phyloP scores from a whole-genome alignment of 306 rosid genomes.

The Cicer chorassanicum region DNA sequence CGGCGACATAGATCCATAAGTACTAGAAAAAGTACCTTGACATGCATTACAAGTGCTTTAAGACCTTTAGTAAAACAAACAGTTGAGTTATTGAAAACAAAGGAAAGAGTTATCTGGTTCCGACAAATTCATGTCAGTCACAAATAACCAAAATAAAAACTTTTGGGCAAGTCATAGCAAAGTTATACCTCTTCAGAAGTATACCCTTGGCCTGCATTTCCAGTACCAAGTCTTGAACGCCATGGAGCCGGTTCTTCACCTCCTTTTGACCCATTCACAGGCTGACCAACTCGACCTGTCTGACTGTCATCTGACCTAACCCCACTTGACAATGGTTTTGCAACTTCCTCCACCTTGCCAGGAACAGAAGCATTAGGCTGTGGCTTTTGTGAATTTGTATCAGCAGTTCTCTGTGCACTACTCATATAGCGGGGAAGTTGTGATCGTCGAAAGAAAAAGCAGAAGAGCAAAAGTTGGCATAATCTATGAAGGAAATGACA shows the following conservation, averaged over 20 bases:
- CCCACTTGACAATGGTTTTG: slow-evolving; percentile 61
- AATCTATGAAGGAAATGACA: slow-evolving; percentile 94
- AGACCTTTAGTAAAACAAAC: slow-evolving; percentile 28
- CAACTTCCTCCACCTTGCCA: slow-evolving; percentile 78
- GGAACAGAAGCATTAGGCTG: slow-evolving; percentile 65
- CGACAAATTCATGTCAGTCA: slow-evolving; percentile 28
- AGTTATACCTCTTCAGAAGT: slow-evolving; percentile 83
- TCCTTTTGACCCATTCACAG: slow-evolving; percentile 69
- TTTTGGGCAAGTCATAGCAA: slow-evolving; percentile 7
- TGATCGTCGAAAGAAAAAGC: slow-evolving; percentile 89
- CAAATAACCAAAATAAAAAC: slow-evolving; percentile 36
- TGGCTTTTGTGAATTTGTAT: slow-evolving; percentile 70
- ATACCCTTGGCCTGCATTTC: slow-evolving; percentile 98
- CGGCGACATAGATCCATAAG: slow-evolving; percentile 92
- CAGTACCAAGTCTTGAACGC: slow-evolving; percentile 81
- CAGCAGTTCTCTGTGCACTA: slow-evolving; percentile 63
- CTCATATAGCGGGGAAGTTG: slow-evolving; percentile 70
- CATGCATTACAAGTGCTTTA: slow-evolving; percentile 58
- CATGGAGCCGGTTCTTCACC: slow-evolving; percentile 76
- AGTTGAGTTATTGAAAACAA: slow-evolving; percentile 10
- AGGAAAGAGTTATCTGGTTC: slow-evolving; percentile 22
- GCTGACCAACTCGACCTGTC: slow-evolving; percentile 65
- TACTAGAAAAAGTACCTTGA: slow-evolving; percentile 82
- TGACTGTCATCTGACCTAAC: slow-evolving; percentile 77
- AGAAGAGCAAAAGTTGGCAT: slow-evolving; percentile 92